Percentiles rank a stretch among this genome's conserved stretches.
These are phyloP conservation scores for Beauveria caledonica DNA, from an alignment of 2,329 filamentous ascomycete species.

Conservation along the genomic window DNA sequence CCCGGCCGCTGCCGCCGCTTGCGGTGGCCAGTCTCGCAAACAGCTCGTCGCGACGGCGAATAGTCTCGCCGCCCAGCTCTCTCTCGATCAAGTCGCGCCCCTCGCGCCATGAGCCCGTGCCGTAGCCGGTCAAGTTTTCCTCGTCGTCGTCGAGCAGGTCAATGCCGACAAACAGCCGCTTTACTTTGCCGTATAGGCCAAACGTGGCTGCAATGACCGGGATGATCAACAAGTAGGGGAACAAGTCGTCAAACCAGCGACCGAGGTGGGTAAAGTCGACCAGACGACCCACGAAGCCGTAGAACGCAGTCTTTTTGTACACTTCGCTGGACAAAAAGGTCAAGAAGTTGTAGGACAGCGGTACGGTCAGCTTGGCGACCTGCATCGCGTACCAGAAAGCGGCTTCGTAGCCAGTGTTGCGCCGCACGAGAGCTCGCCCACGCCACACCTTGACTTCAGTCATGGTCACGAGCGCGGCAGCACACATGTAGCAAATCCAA, in stretches of 20 bases:
- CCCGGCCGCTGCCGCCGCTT: conserved; percentile 21
- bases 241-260: conserved; percentile 76
- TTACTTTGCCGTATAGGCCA: conserved; percentile 77
- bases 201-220: conserved; percentile 82
- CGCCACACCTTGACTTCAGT: conserved; percentile 97
- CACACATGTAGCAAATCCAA: conserved; percentile 96
- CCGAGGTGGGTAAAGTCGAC: conserved; percentile 80
- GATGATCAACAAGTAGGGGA: conserved; percentile 79
- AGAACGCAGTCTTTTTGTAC: conserved; percentile 75
- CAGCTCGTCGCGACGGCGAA: conserved; percentile 39
- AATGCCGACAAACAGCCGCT: conserved; percentile 68
- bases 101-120: conserved; percentile 82
- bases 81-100: conserved; percentile 84
- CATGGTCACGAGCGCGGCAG: conserved; percentile 78
- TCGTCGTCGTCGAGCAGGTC: conserved; percentile 71
- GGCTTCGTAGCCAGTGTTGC: conserved; percentile 86
- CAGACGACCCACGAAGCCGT: conserved; percentile 71
- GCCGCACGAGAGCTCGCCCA: conserved; percentile 77
- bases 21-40: conserved; percentile 25
- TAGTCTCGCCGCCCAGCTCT: conserved; percentile 61
- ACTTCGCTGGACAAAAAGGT: conserved; percentile 72
- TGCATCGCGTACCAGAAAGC: conserved; percentile 95
- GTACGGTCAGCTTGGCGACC: conserved; percentile 85
- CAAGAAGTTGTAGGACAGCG: conserved; percentile 91
- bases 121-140: conserved; percentile 56